Percentiles rank a stretch among this genome's conserved stretches.
These are phyloP conservation scores for Globisporangium nagaii DNA, from an alignment of 352 stramenopile genomes.

Conservation along the genomic window DNA sequence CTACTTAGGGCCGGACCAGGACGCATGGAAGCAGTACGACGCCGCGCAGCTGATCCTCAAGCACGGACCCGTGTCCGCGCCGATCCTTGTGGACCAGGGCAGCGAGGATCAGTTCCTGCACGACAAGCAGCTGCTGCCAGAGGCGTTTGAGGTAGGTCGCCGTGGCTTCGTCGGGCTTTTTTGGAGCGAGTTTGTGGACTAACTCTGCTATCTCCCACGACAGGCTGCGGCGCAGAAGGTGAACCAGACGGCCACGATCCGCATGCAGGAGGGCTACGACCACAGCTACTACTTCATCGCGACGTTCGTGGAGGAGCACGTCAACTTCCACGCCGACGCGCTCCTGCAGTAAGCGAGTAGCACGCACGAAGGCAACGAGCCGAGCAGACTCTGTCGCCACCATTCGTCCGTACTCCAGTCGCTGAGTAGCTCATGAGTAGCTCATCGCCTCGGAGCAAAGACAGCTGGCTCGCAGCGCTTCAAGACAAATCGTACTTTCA, in stretches of 20 bases:
- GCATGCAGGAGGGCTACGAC: conserved; percentile 92
- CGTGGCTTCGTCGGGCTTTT: too few relatives aligned
- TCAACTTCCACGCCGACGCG: conserved; percentile 90
- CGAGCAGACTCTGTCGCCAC: too few relatives aligned
- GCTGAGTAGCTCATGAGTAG: too few relatives aligned
- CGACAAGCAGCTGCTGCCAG: conserved; percentile 89
- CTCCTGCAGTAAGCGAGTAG: conserved; percentile 47
- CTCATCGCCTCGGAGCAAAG: too few relatives aligned
- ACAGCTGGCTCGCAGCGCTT: too few relatives aligned
- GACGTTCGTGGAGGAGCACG: conserved; percentile 94
- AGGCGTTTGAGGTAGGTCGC: conserved; percentile 87
- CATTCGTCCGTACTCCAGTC: too few relatives aligned
- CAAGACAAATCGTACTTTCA: too few relatives aligned
- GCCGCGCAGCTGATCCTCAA: conserved; percentile 85
- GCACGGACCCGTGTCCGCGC: conserved; percentile 49
- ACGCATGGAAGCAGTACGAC: conserved; percentile 89
- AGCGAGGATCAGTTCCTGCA: conserved; percentile 85
- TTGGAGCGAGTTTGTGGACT: not conserved
- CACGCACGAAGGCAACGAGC: not conserved
- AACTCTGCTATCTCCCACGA: too few relatives aligned
- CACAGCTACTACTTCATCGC: conserved; percentile 98
- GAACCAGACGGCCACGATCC: conserved; percentile 76
- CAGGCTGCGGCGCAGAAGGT: conserved; percentile 71
- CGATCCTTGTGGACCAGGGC: conserved; percentile 90
- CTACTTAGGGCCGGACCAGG: conserved; percentile 92